Conservation (phyloP, 768 basidiomycete species). For the Lentinula sp. region DNA sequence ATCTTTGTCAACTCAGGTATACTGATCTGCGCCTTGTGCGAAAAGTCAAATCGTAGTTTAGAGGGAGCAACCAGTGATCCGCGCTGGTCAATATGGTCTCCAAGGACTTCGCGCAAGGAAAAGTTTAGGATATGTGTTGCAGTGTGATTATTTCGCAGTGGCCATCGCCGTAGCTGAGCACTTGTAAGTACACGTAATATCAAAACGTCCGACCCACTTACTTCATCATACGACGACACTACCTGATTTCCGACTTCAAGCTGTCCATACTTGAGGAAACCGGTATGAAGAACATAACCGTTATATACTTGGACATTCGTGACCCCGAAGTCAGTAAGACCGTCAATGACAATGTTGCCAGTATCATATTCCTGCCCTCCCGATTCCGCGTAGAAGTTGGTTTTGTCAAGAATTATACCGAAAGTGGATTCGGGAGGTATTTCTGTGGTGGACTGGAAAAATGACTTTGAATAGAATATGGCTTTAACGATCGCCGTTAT, state of each 20-base stretch:
- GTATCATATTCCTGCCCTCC: slow-evolving; percentile 98
- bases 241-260: slow-evolving; percentile 77
- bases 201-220: slow-evolving; percentile 19
- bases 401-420: slow-evolving; percentile 85
- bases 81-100: slow-evolving; percentile 97
- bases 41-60: slow-evolving; percentile 97
- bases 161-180: slow-evolving; percentile 84
- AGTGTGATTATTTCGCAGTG: slow-evolving; percentile 95
- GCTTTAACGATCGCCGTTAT: slow-evolving; percentile 71
- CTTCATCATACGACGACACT: slow-evolving; percentile 90
- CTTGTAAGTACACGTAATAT: neutral
- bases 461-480: slow-evolving; percentile 78
- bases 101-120: slow-evolving; percentile 85
- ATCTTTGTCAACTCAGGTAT: slow-evolving; percentile 74
- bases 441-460: slow-evolving; percentile 58
- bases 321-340: slow-evolving; percentile 87
- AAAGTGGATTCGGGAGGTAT: slow-evolving; percentile 66
- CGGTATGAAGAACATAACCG: slow-evolving; percentile 94
- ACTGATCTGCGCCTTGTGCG: slow-evolving; percentile 87
- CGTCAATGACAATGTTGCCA: slow-evolving; percentile 91
- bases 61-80: slow-evolving; percentile 95
- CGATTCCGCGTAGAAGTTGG: slow-evolving; percentile 95
- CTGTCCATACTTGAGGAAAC: slow-evolving; percentile 82
- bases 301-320: slow-evolving; percentile 90
- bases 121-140: slow-evolving; percentile 98